A percentile compares a stretch with the other conserved stretches of the same genome.
Evolutionary conservation across 2,329 filamentous ascomycete species (phyloP).

Genomic region (Gliomastix tumulicola): DNA sequence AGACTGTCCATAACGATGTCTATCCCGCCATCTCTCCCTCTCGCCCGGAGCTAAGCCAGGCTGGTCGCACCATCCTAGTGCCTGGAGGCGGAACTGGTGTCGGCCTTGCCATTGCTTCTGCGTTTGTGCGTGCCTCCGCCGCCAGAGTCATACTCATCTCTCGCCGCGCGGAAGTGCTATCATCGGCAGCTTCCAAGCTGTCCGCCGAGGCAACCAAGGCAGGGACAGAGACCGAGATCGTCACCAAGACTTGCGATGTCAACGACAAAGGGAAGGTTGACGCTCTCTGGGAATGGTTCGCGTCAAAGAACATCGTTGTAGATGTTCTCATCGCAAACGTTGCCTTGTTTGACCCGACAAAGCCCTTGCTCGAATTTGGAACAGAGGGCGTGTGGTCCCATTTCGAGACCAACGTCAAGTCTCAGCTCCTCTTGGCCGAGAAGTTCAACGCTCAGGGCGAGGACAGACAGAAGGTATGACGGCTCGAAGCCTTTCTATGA

Average conservation of each 20-base stretch:
- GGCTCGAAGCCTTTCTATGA: no score
- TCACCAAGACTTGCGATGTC: background rate
- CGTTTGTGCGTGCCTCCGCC: slow-evolving; percentile 6
- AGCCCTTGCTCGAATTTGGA: slow-evolving; percentile 4
- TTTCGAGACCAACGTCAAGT: slow-evolving; percentile 4
- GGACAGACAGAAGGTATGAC: no score
- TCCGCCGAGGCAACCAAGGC: background rate
- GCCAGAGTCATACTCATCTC: background rate
- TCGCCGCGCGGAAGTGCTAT: slow-evolving; percentile 9
- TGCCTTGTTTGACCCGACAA: background rate
- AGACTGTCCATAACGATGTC: slow-evolving; percentile 19
- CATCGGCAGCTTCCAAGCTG: background rate
- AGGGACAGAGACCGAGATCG: background rate
- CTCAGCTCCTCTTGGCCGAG: slow-evolving; percentile 5
- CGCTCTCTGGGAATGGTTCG: slow-evolving; percentile 7
- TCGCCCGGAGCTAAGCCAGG: slow-evolving; percentile 28
- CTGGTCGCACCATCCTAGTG: slow-evolving; percentile 51
- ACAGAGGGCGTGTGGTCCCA: slow-evolving; percentile 4
- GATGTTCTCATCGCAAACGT: slow-evolving; percentile 3
- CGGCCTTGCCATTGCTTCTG: slow-evolving; percentile 2
- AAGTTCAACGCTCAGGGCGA: background rate
- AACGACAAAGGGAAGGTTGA: background rate
- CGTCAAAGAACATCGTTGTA: slow-evolving; percentile 31
- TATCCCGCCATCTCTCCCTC: slow-evolving; percentile 29
- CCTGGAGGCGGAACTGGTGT: slow-evolving; percentile 30